phyloP scores from a whole-genome alignment of 495 filamentous ascomycete genomes.

The Trichoderma reesei region DNA sequence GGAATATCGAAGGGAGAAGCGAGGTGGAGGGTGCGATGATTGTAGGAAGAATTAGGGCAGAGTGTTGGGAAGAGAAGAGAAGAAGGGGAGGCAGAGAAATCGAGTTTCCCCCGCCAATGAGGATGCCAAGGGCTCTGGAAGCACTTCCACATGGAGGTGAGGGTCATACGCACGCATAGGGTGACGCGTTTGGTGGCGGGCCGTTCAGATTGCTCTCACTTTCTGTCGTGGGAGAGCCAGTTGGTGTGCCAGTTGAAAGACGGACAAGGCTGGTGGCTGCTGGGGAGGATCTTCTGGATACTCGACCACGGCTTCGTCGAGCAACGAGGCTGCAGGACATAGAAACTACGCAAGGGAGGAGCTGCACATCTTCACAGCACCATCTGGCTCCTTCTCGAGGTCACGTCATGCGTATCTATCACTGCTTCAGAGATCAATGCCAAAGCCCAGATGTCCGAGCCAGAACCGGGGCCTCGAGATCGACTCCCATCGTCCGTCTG shows the following conservation, averaged over 20 bases:
- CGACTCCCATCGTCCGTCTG: neutral
- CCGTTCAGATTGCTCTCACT: neutral
- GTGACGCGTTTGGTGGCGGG: neutral
- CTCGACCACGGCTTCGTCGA: neutral
- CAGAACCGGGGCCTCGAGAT: neutral
- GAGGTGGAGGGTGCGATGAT: neutral
- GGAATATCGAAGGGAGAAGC: neutral
- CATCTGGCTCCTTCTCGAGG: neutral
- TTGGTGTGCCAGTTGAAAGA: neutral
- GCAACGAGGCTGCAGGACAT: neutral
- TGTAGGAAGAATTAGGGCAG: neutral
- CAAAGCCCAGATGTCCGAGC: slow-evolving; percentile 3
- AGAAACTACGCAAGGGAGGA: neutral
- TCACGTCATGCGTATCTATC: neutral
- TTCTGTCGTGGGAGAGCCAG: neutral
- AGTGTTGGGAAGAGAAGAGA: neutral
- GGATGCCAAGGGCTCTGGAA: neutral
- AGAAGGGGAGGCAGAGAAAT: neutral
- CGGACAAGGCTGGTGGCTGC: neutral
- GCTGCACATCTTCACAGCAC: neutral
- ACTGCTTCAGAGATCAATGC: neutral
- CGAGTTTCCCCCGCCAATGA: neutral
- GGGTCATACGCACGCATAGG: neutral
- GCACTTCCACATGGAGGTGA: too few species aligned
- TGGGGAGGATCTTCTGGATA: neutral